Evolutionary conservation across 164 flowering plant genomes (phyloP), one percentile per base, ranked within the genome.

Genomic region (Buxus sempervirens): DNA sequence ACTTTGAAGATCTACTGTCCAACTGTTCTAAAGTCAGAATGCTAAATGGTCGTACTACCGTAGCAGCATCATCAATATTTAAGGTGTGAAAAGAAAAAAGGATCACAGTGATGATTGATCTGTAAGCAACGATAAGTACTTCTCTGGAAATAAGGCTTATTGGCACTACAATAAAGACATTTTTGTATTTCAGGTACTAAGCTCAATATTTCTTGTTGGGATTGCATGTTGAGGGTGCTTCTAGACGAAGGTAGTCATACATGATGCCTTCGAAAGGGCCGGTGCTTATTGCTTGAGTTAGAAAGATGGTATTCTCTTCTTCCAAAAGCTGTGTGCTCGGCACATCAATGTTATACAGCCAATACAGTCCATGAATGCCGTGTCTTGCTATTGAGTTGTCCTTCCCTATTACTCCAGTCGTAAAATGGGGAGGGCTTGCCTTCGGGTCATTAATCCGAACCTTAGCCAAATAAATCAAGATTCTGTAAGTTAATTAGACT

Each of bases 311-410:
- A 55, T 88, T 90, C 8, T 82, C 80, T 32, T 88, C 92, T 48
- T 67, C 70, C 6, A 70, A 65, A 13, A 90, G 83, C 70, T n/a
- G 36, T 14, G 68, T 23, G 0, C 84, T 77, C 0, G 67, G 73
- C 0, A 90, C 72, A 9, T 80, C 81, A 0, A 86, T 69, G 51
- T 48, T 81, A 71, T 58, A 87, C 1, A 88, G 71, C 82, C 90
- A 75, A 68, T 87, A 85, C 16, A 90, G 70, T 2, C 96, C 96
- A 70, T 90, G 96, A 41, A 86, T 87, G 23, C 96, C 94, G 75
- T 87, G 96, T 32, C 96, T 79, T 1, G 88, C 85, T 7, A 88
- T 85, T 0, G 92, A 21, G 62, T 90, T 90, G 77, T 90, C 94
- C 36, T 75, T 77, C 18, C 96, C 96, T 21, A 90, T 81, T 21